Evolutionary conservation across 352 stramenopile genomes (phyloP).

Genomic region (Phytophthora niederhauseri): DNA sequence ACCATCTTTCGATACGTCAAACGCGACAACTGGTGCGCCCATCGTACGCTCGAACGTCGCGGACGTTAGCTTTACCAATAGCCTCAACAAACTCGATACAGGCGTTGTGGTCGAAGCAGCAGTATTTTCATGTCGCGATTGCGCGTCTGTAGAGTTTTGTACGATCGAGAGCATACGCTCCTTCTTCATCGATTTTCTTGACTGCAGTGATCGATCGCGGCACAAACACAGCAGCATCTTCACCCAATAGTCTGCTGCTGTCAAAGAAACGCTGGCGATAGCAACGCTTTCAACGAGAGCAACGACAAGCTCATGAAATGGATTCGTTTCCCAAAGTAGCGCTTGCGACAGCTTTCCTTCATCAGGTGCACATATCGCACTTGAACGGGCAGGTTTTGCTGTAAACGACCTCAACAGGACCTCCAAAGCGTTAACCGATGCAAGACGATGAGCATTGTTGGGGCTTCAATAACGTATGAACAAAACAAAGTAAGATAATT

Average conservation of each 20-base stretch:
- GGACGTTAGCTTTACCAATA: constrained; percentile 31
- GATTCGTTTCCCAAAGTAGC: constrained; percentile 37
- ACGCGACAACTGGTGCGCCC: constrained; percentile 40
- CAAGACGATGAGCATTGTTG: constrained; percentile 31
- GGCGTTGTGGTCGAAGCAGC: not conserved
- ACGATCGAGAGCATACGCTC: not conserved
- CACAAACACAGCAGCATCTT: constrained; percentile 31
- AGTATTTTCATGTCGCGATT: not conserved
- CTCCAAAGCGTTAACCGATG: constrained; percentile 25
- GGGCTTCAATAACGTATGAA: constrained; percentile 24
- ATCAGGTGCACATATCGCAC: not conserved
- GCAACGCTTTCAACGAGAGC: constrained; percentile 34
- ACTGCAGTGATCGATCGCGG: constrained; percentile 15
- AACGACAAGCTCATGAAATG: constrained; percentile 21
- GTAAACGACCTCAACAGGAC: constrained; percentile 44
- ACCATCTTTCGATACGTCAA: constrained; percentile 58
- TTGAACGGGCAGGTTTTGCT: not conserved
- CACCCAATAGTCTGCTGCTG: constrained; percentile 32
- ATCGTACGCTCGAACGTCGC: constrained; percentile 27
- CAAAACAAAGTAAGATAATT: constrained; percentile 7
- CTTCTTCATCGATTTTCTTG: constrained; percentile 5
- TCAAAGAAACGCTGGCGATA: constrained; percentile 24
- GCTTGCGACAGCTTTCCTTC: constrained; percentile 22
- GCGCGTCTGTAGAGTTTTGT: not conserved
- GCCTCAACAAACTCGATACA: constrained; percentile 21